Evolutionary conservation across 1,284 basidiomycete genomes (phyloP).

Genomic region (Ganoderma leucocontextum): DNA sequence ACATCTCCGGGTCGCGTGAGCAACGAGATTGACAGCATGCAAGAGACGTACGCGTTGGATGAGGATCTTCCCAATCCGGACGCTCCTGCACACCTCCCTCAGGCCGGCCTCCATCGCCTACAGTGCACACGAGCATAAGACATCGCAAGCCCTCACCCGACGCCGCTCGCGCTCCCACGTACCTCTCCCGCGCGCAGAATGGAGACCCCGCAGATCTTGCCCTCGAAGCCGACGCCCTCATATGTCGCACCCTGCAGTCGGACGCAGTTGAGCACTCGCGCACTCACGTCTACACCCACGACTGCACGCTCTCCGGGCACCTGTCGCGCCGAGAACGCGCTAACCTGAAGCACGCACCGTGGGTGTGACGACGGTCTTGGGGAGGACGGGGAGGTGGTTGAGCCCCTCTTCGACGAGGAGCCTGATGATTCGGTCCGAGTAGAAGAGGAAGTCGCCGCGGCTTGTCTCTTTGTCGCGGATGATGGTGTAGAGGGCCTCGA

Average conservation of each 20-base stretch:
- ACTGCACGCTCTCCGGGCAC: background rate
- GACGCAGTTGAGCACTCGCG: slow-evolving; percentile 4
- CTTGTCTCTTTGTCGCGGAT: slow-evolving; percentile 88
- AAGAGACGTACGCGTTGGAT: slow-evolving; percentile 80
- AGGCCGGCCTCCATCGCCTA: slow-evolving; percentile 95
- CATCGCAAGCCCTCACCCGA: background rate
- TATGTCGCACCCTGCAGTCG: slow-evolving; percentile 75
- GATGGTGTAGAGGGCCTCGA: slow-evolving; percentile 96
- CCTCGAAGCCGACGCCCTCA: slow-evolving; percentile 91
- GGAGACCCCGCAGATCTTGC: slow-evolving; percentile 94
- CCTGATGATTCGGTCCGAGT: slow-evolving; percentile 84
- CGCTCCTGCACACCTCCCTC: slow-evolving; percentile 92
- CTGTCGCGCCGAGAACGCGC: background rate
- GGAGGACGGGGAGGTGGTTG: slow-evolving; percentile 93
- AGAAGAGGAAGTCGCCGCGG: slow-evolving; percentile 97
- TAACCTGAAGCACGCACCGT: slow-evolving; percentile 55
- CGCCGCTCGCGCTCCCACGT: slow-evolving; percentile 10
- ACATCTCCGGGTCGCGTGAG: slow-evolving; percentile 3
- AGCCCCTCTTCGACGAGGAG: slow-evolving; percentile 87
- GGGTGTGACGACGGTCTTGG: slow-evolving; percentile 83
- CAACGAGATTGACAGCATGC: background rate
- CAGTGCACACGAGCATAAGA: slow-evolving; percentile 7
- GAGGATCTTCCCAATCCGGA: slow-evolving; percentile 92
- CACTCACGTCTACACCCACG: background rate
- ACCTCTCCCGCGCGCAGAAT: slow-evolving; percentile 91